Evolutionary conservation across 495 filamentous ascomycete species (phyloP).

Genomic region (Amphirosellinia nigrospora): DNA sequence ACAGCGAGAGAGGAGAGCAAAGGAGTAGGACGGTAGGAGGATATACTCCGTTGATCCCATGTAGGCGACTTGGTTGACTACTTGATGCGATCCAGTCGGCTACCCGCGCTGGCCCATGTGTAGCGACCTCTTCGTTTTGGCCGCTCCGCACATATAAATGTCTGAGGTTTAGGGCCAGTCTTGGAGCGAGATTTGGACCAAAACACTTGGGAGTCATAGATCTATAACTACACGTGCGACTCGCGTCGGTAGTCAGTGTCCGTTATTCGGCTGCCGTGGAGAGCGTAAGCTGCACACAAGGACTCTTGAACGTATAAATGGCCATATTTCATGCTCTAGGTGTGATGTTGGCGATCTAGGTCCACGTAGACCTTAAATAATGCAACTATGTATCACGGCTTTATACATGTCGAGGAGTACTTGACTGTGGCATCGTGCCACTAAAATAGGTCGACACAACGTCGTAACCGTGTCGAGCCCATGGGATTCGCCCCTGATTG

Average conservation of each 20-base stretch:
- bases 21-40: not conserved
- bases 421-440: slow-evolving; percentile 1
- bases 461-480: slow-evolving; percentile 3
- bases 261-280: no score
- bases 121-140: not conserved
- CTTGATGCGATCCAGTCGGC: not conserved
- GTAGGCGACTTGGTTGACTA: not conserved
- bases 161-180: not conserved
- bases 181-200: not conserved
- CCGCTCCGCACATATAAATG: not conserved
- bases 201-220: not conserved
- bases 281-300: not conserved
- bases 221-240: not conserved
- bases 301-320: not conserved
- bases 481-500: slow-evolving; percentile 3
- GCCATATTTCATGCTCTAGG: not conserved
- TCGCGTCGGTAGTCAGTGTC: not conserved
- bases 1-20: not conserved
- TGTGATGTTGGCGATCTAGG: not conserved
- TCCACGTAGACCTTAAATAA: not conserved
- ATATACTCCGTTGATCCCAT: not conserved
- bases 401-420: not conserved
- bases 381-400: not conserved
- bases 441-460: not conserved
- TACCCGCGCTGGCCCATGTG: not conserved